Conservation (phyloP, 805 yeast species). For the Priceomyces carsonii region DNA sequence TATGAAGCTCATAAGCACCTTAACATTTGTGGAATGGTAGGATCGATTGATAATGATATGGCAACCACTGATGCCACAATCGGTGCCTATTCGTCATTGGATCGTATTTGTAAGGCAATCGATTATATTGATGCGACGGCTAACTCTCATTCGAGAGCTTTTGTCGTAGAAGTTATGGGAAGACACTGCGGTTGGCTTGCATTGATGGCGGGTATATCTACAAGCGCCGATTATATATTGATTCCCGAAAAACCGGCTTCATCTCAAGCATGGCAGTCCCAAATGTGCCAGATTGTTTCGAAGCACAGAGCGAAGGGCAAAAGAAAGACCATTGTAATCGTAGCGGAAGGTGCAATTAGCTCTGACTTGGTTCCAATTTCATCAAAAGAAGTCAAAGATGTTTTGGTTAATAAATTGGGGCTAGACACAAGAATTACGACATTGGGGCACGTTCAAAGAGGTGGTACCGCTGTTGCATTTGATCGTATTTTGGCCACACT, state of each 20-base stretch:
- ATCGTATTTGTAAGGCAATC: constrained; percentile 88
- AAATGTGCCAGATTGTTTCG: constrained; percentile 69
- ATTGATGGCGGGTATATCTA: constrained; percentile 94
- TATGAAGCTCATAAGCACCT: constrained; percentile 64
- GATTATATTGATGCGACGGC: constrained; percentile 99
- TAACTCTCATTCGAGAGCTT: constrained; percentile 94
- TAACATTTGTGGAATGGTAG: constrained; percentile 91
- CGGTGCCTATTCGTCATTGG: constrained; percentile 93
- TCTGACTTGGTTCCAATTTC: constrained; percentile 77
- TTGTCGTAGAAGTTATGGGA: constrained; percentile 98
- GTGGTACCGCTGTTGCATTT: constrained; percentile 96
- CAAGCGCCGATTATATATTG: constrained; percentile 92
- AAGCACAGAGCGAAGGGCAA: constrained; percentile 86
- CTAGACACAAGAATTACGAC: constrained; percentile 94
- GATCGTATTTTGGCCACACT: constrained; percentile 90
- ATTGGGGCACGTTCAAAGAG: constrained; percentile 97
- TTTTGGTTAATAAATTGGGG: constrained; percentile 71
- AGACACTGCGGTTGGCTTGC: constrained; percentile 99
- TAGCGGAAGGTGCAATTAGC: constrained; percentile 97
- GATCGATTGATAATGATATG: constrained; percentile 98
- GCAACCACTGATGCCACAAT: constrained; percentile 94
- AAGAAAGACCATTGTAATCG: constrained; percentile 93
- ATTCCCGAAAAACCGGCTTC: constrained; percentile 93
- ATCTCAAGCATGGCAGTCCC: constrained; percentile 73
- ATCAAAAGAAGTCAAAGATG: constrained; percentile 77